phyloP scores from a whole-genome alignment of 352 stramenopile genomes.

The Pythium dissotocum region DNA sequence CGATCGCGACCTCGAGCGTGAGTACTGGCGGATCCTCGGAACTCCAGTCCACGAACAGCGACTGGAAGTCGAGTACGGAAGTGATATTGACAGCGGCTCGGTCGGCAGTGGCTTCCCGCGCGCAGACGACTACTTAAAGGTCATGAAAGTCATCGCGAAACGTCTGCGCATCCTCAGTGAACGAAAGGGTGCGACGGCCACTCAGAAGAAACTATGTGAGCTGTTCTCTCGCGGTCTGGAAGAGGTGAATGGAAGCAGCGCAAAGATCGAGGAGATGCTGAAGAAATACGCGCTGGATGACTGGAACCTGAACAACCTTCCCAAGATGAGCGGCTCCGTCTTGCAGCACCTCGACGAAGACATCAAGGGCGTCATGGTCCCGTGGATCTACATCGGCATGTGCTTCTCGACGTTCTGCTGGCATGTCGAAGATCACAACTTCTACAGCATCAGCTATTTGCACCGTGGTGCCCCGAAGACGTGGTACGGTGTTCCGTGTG shows the following conservation, averaged over 20 bases:
- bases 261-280: constrained; percentile 53
- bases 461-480: constrained; percentile 97
- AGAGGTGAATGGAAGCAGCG: constrained; percentile 21
- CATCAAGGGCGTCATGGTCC: constrained; percentile 98
- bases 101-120: constrained; percentile 89
- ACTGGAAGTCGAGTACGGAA: constrained; percentile 91
- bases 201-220: constrained; percentile 35
- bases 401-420: constrained; percentile 99
- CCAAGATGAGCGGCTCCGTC: constrained; percentile 91
- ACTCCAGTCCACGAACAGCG: constrained; percentile 75
- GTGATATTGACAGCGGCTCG: constrained; percentile 87
- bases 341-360: constrained; percentile 96
- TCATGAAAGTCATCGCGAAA: constrained; percentile 48
- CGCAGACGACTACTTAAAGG: constrained; percentile 55
- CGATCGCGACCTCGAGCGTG: constrained; percentile 73
- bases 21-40: constrained; percentile 90
- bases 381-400: constrained; percentile 99
- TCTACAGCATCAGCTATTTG: constrained; percentile 99
- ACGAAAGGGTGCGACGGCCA: constrained; percentile 19
- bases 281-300: constrained; percentile 77
- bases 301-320: constrained; percentile 99
- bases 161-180: constrained; percentile 52
- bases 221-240: constrained; percentile 64
- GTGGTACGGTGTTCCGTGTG: constrained; percentile 97
- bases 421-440: constrained; percentile 99